Conservation (phyloP, 805 yeast species). For the Candida berthetii region DNA sequence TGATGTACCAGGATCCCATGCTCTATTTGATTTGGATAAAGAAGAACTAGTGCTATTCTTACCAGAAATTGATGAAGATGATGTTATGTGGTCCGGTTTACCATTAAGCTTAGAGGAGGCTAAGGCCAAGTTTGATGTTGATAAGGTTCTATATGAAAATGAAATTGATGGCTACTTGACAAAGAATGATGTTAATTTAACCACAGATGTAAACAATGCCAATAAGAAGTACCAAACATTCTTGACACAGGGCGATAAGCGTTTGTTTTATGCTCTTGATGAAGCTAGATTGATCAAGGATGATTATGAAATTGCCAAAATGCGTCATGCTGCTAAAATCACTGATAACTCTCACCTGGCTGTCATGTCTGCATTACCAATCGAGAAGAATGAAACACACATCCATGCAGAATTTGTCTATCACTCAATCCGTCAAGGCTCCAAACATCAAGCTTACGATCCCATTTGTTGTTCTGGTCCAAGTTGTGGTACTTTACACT, state of each 20-base stretch:
- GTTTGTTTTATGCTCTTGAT: slow-evolving; percentile 69
- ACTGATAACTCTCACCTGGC: slow-evolving; percentile 87
- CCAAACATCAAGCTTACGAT: slow-evolving; percentile 83
- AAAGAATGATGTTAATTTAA: slow-evolving; percentile 27
- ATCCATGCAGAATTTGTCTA: slow-evolving; percentile 94
- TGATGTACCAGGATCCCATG: slow-evolving; percentile 69
- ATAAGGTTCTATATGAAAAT: slow-evolving; percentile 62
- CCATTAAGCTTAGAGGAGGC: slow-evolving; percentile 73
- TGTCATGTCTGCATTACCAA: slow-evolving; percentile 88
- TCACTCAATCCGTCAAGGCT: slow-evolving; percentile 91
- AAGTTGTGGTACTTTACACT: slow-evolving; percentile 86
- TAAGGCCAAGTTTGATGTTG: slow-evolving; percentile 62
- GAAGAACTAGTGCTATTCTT: slow-evolving; percentile 67
- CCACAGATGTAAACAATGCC: slow-evolving; percentile 51
- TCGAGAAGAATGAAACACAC: slow-evolving; percentile 83
- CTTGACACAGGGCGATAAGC: slow-evolving; percentile 38
- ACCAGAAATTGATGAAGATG: slow-evolving; percentile 82
- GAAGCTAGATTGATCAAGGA: slow-evolving; percentile 86
- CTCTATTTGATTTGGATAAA: slow-evolving; percentile 45
- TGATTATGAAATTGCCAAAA: slow-evolving; percentile 65
- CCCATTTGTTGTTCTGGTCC: slow-evolving; percentile 96
- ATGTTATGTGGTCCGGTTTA: slow-evolving; percentile 94
- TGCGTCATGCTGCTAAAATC: slow-evolving; percentile 77
- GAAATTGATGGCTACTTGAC: slow-evolving; percentile 33
- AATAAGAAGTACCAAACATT: slow-evolving; percentile 23